Percentiles rank a stretch among this genome's conserved stretches.
Conservation (phyloP, 108 stramenopile genomes). For the Cyclotella choctawhatcheeana region DNA sequence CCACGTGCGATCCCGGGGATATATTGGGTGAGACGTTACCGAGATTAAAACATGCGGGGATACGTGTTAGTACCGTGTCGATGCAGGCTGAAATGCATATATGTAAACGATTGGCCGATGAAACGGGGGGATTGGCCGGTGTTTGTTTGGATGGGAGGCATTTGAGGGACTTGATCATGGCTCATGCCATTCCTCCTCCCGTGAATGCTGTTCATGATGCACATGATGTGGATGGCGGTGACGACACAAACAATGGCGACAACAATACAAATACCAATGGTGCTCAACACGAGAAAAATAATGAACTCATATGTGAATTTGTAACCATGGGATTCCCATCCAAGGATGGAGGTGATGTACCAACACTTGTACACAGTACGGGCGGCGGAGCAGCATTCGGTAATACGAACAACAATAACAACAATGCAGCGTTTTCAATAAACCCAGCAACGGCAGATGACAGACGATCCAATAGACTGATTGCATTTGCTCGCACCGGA, state of each 20-base stretch:
- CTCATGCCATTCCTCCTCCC: constrained; percentile 80
- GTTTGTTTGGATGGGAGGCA: constrained; percentile 80
- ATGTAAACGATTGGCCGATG: constrained; percentile 79
- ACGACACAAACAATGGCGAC: background rate
- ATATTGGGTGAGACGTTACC: constrained; percentile 77
- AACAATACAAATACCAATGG: constrained; percentile 8
- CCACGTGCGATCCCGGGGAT: constrained; percentile 85
- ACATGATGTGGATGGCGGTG: constrained; percentile 12
- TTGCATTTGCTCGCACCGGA: constrained; percentile 66
- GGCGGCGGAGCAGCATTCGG: constrained; percentile 41
- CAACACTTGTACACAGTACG: constrained; percentile 69
- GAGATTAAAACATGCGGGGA: constrained; percentile 61
- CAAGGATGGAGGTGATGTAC: constrained; percentile 67
- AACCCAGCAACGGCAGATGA: constrained; percentile 46
- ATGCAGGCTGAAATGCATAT: constrained; percentile 84
- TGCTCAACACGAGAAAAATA: background rate
- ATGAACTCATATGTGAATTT: constrained; percentile 70
- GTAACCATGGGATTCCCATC: constrained; percentile 89
- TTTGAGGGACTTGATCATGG: constrained; percentile 69
- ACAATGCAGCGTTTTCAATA: constrained; percentile 37
- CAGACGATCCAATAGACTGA: constrained; percentile 47
- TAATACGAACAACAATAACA: too few relatives aligned
- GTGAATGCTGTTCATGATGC: constrained; percentile 23
- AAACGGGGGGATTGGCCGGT: constrained; percentile 74
- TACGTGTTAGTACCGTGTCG: constrained; percentile 72